Conservation (phyloP, 2,329 filamentous ascomycete genomes). For the Botrytis deweyae region DNA sequence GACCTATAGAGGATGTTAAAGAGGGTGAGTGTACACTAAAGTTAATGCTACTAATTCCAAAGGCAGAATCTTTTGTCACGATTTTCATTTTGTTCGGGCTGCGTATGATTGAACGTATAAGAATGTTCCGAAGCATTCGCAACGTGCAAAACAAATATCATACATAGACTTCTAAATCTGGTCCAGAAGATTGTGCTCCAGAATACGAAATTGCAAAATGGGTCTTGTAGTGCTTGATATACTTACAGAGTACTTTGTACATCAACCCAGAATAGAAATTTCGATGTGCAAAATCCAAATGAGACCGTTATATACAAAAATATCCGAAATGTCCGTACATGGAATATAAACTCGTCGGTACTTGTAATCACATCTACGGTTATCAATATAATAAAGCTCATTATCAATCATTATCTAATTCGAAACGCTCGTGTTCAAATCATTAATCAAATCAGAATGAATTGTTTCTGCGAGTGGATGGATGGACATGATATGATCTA, state of each 20-base stretch:
- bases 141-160: not conserved
- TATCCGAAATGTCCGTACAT: not conserved
- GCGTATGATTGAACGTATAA: not conserved
- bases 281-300: not conserved
- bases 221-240: not conserved
- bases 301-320: not conserved
- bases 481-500: not conserved
- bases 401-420: not conserved
- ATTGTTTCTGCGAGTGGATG: not conserved
- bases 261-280: not conserved
- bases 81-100: not conserved
- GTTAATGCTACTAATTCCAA: not conserved
- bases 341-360: not conserved
- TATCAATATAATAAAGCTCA: not conserved
- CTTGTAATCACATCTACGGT: not conserved
- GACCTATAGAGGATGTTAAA: not conserved
- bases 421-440: not conserved
- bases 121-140: not conserved
- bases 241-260: not conserved
- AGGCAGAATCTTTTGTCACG: not conserved
- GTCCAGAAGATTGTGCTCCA: not conserved
- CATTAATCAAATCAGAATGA: not conserved
- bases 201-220: not conserved
- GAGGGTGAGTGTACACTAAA: not conserved
- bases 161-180: not conserved